Conservation (phyloP, 768 basidiomycete species). For the Austroboletus eburneus region DNA sequence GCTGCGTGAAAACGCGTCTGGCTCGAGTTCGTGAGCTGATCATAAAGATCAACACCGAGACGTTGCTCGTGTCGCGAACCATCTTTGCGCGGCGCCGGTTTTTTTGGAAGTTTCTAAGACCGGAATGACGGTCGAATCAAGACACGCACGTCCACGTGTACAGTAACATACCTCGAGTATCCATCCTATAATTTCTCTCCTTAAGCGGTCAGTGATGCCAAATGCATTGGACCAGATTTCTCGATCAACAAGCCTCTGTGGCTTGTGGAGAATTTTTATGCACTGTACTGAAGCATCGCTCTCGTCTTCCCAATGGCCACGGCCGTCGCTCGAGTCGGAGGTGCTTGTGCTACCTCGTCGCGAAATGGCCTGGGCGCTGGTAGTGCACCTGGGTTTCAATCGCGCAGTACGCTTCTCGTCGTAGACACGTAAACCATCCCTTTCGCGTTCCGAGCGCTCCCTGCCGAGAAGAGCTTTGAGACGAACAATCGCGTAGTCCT, state of each 20-base stretch:
- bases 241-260: not conserved
- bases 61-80: not conserved
- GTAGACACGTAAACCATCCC: constrained; percentile 30
- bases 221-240: constrained; percentile 17
- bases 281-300: not conserved
- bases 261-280: not conserved
- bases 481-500: constrained; percentile 43
- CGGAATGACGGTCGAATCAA: not conserved
- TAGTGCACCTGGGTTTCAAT: not conserved
- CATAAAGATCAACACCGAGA: constrained; percentile 32
- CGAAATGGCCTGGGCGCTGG: not conserved
- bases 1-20: constrained; percentile 66
- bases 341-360: constrained; percentile 9
- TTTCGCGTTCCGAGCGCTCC: constrained; percentile 35
- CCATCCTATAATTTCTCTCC: constrained; percentile 40
- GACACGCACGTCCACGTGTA: not conserved
- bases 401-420: constrained; percentile 8
- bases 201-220: constrained; percentile 33
- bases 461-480: constrained; percentile 38
- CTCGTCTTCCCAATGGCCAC: constrained; percentile 16
- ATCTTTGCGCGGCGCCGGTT: not conserved
- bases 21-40: constrained; percentile 50
- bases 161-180: constrained; percentile 44
- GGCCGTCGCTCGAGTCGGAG: constrained; percentile 10
- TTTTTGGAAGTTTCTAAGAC: constrained; percentile 8